Percentiles rank a stretch among this genome's conserved stretches.
These are phyloP conservation scores for Pseudogymnoascus sp. DNA, from an alignment of 2,329 filamentous ascomycete genomes.

Conservation along the genomic window DNA sequence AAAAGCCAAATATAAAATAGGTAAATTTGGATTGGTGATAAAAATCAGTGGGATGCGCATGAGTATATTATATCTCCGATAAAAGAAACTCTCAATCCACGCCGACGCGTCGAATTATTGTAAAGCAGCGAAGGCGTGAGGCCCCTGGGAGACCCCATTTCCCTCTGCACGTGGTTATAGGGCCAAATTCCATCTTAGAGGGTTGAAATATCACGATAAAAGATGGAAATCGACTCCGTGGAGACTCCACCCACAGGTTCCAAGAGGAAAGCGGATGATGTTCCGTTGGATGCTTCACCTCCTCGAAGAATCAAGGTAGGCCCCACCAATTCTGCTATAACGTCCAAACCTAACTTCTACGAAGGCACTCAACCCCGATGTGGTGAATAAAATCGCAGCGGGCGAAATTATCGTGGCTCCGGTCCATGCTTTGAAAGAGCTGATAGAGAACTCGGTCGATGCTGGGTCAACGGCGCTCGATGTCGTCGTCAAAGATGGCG, in stretches of 20 bases:
- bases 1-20: not conserved
- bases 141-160: not conserved
- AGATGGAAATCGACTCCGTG: not conserved
- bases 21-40: not conserved
- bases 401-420: slow-evolving; percentile 98
- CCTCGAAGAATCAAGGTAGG: slow-evolving; percentile 41
- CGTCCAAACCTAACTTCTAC: slow-evolving; percentile 23
- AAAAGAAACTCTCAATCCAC: not conserved
- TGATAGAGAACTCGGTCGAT: slow-evolving; percentile 95
- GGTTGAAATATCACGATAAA: not conserved
- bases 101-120: not conserved
- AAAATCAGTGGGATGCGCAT: not conserved
- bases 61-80: not conserved
- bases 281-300: slow-evolving; percentile 28
- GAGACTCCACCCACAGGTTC: slow-evolving; percentile 22
- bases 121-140: not conserved
- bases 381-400: slow-evolving; percentile 97
- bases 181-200: not conserved
- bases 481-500: slow-evolving; percentile 87
- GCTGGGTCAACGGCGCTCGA: slow-evolving; percentile 90
- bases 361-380: slow-evolving; percentile 79
- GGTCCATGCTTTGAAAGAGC: slow-evolving; percentile 88
- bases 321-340: not conserved
- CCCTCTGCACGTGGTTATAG: not conserved
- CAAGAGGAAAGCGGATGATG: slow-evolving; percentile 42